phyloP scores from a whole-genome alignment of 2,329 filamentous ascomycete genomes.

The Penicillium griseofulvum region DNA sequence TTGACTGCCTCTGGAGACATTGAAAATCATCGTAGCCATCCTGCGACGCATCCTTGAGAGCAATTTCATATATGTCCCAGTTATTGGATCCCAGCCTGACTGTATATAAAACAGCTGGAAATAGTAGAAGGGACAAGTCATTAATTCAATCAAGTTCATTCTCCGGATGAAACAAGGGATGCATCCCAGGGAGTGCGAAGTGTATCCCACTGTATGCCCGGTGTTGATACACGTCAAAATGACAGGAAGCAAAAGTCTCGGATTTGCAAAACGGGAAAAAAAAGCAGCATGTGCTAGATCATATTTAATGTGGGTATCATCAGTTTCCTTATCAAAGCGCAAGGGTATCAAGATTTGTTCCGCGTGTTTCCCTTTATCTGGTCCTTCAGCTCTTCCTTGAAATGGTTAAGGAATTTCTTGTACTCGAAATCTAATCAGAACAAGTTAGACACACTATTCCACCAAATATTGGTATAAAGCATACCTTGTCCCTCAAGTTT shows the following conservation, averaged over 20 bases:
- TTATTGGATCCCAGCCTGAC: constrained; percentile 5
- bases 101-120: not conserved
- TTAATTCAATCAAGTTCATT: constrained; percentile 5
- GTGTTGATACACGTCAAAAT: not conserved
- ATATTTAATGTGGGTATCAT: constrained; percentile 10
- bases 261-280: not conserved
- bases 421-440: constrained; percentile 23
- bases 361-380: constrained; percentile 40
- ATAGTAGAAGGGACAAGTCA: constrained; percentile 11
- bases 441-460: constrained; percentile 2
- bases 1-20: not conserved
- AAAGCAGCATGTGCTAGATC: not conserved
- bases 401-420: constrained; percentile 38
- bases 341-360: constrained; percentile 28
- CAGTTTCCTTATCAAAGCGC: constrained; percentile 9
- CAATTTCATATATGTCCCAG: not conserved
- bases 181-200: constrained; percentile 16
- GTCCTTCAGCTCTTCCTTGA: constrained; percentile 45
- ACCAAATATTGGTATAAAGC: not conserved
- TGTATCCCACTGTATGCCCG: constrained; percentile 27
- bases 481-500: constrained; percentile 39
- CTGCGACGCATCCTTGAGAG: not conserved
- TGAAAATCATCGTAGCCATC: not conserved
- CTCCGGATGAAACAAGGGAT: constrained; percentile 29
- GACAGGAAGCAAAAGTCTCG: not conserved